Percentiles rank a stretch among this genome's conserved stretches.
These are phyloP conservation scores for Asparagopsis taxiformis DNA, from an alignment of 31 red algal species.

Conservation along the genomic window DNA sequence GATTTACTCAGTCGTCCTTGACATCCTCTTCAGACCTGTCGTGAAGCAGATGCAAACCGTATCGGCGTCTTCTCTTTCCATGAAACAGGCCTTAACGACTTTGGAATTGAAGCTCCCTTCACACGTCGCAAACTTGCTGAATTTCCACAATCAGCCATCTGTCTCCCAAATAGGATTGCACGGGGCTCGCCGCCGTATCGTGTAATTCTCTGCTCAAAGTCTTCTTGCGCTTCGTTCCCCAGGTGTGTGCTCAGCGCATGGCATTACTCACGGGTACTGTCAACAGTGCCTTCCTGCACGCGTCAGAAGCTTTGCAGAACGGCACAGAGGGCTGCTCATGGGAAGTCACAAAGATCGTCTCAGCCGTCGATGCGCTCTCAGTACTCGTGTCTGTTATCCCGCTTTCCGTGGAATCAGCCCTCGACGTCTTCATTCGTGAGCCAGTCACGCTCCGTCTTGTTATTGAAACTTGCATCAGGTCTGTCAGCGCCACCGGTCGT, in stretches of 20 bases:
- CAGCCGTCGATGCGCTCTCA: no score
- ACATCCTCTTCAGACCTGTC: slow-evolving; percentile 46
- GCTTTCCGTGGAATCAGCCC: no score
- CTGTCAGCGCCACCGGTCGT: no score
- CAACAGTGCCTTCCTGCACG: no score
- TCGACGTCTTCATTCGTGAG: no score
- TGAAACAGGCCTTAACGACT: slow-evolving; percentile 28
- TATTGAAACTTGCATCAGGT: no score
- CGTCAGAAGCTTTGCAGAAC: no score
- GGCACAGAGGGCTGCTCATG: slow-evolving; percentile 37
- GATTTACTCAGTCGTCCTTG: slow-evolving; percentile 39
- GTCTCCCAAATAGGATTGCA: slow-evolving; percentile 60
- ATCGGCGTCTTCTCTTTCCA: slow-evolving; percentile 42
- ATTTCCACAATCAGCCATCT: slow-evolving; percentile 51
- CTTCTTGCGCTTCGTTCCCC: no score
- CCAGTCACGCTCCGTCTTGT: no score
- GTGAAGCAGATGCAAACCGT: slow-evolving; percentile 42
- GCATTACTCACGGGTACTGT: slow-evolving; percentile 39
- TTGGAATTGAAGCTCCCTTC: slow-evolving; percentile 18
- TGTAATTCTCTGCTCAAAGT: no score
- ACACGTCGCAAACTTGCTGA: slow-evolving; percentile 27
- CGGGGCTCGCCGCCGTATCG: slow-evolving; percentile 36
- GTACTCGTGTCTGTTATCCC: no score
- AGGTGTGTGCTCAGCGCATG: slow-evolving; percentile 33
- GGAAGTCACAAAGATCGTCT: slow-evolving; percentile 50